Evolutionary conservation across 2,329 filamentous ascomycete genomes (phyloP).

Genomic region (Neurospora sp.): DNA sequence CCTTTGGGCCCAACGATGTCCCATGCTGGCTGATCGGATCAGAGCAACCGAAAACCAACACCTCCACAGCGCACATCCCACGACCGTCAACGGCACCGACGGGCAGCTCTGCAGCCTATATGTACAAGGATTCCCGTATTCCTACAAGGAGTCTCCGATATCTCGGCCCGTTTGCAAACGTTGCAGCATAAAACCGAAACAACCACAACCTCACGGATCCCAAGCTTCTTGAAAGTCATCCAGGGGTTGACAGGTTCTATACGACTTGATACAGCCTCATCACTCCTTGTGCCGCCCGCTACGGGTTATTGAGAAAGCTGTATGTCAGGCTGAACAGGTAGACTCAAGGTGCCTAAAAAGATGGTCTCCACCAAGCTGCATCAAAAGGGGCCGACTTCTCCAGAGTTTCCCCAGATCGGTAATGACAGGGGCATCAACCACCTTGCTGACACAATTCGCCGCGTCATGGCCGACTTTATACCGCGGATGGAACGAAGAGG

Average conservation of each 20-base stretch:
- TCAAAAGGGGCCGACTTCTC: slow-evolving; percentile 4
- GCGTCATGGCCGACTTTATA: slow-evolving; percentile 7
- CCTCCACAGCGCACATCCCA: slow-evolving; percentile 6
- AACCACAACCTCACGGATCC: not conserved
- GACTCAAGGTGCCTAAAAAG: slow-evolving; percentile 17
- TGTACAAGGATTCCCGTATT: not conserved
- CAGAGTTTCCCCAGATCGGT: not conserved
- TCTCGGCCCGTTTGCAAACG: not conserved
- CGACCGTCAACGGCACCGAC: slow-evolving; percentile 15
- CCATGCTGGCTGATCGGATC: slow-evolving; percentile 10
- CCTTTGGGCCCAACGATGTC: slow-evolving; percentile 2
- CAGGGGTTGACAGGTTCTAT: not conserved
- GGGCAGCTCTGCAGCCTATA: slow-evolving; percentile 3
- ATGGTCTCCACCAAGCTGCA: slow-evolving; percentile 13
- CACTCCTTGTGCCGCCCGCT: not conserved
- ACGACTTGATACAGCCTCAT: not conserved
- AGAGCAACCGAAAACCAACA: slow-evolving; percentile 11
- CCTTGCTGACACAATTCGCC: slow-evolving; percentile 10
- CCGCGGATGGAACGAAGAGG: not conserved
- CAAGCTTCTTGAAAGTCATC: not conserved
- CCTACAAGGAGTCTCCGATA: not conserved
- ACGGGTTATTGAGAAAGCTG: not conserved
- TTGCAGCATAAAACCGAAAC: not conserved
- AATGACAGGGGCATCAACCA: not conserved
- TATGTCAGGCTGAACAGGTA: slow-evolving; percentile 1